Conservation (phyloP, 2,329 filamentous ascomycete genomes). For the Dichotomopilus funicola region DNA sequence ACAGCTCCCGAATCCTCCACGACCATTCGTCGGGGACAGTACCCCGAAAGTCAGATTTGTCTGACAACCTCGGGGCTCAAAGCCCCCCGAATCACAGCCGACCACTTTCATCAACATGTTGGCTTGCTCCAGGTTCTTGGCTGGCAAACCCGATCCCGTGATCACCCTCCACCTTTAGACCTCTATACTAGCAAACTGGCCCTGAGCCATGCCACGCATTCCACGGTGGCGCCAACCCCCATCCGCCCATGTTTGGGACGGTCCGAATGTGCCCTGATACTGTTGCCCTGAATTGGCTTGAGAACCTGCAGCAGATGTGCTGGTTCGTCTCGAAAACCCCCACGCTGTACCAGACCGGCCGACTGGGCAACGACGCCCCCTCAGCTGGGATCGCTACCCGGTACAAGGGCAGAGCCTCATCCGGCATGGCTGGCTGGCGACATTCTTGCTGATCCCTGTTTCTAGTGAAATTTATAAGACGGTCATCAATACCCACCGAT, state of each 20-base stretch:
- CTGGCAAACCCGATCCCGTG: background rate
- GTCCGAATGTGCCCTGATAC: background rate
- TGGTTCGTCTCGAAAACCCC: slow-evolving; percentile 2
- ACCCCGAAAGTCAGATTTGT: background rate
- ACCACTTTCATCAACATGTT: too few species aligned
- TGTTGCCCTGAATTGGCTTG: too few species aligned
- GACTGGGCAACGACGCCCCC: slow-evolving; percentile 1
- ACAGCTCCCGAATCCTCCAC: background rate
- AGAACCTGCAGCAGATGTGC: background rate
- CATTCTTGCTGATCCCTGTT: background rate
- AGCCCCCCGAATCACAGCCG: too few species aligned
- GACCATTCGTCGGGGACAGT: slow-evolving; percentile 1
- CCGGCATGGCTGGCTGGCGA: background rate
- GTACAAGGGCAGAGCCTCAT: slow-evolving; percentile 12
- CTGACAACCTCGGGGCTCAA: too few species aligned
- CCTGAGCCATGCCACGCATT: slow-evolving; percentile 14
- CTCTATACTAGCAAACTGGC: background rate
- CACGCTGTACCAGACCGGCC: slow-evolving; percentile 1
- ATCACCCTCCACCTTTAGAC: background rate
- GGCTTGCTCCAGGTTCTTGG: background rate
- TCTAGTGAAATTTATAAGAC: background rate
- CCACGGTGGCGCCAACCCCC: slow-evolving; percentile 5
- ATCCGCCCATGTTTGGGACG: background rate
- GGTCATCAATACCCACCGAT: background rate
- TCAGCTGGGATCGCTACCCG: background rate